Percentiles rank a stretch among this genome's conserved stretches.
Evolutionary conservation across 768 basidiomycete species (phyloP).

Genomic region (Tylopilus sp.): DNA sequence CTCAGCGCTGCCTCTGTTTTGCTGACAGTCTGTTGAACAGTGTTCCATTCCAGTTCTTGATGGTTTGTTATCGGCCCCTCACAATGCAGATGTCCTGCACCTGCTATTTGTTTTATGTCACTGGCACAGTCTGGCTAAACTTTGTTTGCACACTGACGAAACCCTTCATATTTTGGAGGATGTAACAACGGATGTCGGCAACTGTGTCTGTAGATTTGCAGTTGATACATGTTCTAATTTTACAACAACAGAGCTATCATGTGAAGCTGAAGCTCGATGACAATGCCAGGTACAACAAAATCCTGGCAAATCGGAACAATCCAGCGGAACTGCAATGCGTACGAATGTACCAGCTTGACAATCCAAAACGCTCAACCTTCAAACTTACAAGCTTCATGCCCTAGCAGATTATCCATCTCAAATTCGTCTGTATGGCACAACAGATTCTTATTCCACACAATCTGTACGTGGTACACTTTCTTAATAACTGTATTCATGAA

Average conservation of each 20-base stretch:
- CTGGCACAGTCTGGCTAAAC: neutral
- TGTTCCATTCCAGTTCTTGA: neutral
- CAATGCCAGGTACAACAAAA: neutral
- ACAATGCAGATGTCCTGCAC: neutral
- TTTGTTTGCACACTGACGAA: neutral
- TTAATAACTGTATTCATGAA: no score
- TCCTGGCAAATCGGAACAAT: neutral
- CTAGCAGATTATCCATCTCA: neutral
- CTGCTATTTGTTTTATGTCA: neutral
- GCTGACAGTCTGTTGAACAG: neutral
- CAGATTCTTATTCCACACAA: neutral
- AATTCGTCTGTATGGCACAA: neutral
- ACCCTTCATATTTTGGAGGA: neutral
- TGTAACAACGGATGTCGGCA: neutral
- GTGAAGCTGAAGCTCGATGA: neutral
- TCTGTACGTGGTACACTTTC: neutral
- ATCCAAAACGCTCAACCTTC: neutral
- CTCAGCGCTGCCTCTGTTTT: no score
- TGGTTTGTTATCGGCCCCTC: neutral
- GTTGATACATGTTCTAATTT: neutral
- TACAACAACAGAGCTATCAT: neutral
- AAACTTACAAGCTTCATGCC: neutral
- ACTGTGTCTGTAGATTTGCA: neutral
- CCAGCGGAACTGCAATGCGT: no score
- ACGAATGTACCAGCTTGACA: neutral